These are phyloP conservation scores for Piloderma croceum DNA, from an alignment of 768 basidiomycete species.

Conservation along the genomic window DNA sequence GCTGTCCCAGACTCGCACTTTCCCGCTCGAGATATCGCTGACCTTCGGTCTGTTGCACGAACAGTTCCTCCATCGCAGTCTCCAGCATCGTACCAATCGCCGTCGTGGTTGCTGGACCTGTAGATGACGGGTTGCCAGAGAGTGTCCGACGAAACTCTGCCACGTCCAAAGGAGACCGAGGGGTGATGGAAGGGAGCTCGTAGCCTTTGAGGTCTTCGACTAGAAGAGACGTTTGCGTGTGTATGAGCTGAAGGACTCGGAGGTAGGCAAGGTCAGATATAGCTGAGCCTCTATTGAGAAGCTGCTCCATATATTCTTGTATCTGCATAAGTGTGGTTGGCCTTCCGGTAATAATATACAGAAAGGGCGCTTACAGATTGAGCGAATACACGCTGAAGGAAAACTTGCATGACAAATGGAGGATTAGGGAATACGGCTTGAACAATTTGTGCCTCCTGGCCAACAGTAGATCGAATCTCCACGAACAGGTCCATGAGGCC, in stretches of 20 bases:
- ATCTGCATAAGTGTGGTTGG: slow-evolving; percentile 48
- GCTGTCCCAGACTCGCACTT: slow-evolving; percentile 70
- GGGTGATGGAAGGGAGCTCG: slow-evolving; percentile 67
- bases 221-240: slow-evolving; percentile 67
- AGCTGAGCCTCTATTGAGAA: slow-evolving; percentile 67
- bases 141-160: slow-evolving; percentile 56
- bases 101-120: slow-evolving; percentile 42
- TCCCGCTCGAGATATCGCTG: slow-evolving; percentile 89
- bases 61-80: slow-evolving; percentile 91
- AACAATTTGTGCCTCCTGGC: slow-evolving; percentile 95
- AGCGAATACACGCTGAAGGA: slow-evolving; percentile 94
- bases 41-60: slow-evolving; percentile 90
- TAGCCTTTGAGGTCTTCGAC: slow-evolving; percentile 91
- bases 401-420: slow-evolving; percentile 94
- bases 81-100: slow-evolving; percentile 83
- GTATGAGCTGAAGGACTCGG: slow-evolving; percentile 84
- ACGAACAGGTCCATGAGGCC: slow-evolving; percentile 75
- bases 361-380: slow-evolving; percentile 67
- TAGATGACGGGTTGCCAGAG: slow-evolving; percentile 34
- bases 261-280: slow-evolving; percentile 89
- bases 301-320: slow-evolving; percentile 91
- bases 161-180: slow-evolving; percentile 59
- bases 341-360: not conserved
- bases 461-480: slow-evolving; percentile 87
- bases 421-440: slow-evolving; percentile 98